Evolutionary conservation across 257 asterid species (phyloP), one percentile per base, ranked within the genome.

Genomic region (Fraxinus cuspidata): DNA sequence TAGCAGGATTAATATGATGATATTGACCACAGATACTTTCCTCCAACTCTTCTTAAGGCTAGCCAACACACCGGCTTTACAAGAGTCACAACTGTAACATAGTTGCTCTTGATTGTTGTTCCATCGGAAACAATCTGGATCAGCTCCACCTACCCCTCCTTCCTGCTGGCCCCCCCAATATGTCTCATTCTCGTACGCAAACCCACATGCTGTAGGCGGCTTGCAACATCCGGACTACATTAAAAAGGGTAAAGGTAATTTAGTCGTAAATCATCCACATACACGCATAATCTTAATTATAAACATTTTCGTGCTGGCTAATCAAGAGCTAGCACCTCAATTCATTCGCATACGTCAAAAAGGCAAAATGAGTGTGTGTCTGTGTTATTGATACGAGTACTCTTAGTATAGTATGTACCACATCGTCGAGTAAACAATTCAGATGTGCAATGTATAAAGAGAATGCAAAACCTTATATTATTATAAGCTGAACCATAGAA

Each of bases 181-280:
- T 1, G 97, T 92, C 85, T 91, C 97, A 72, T 92, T 94, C 27
- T 81, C 66, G 84, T 90, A 92, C 3, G 63, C 72, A 25, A 80
- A 90, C 7, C 92, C 97, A 73, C 99, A 94, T 7, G 86, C 87
- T 16, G 97, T 89, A 0, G 96, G 99, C 18, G 99, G 97, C 82
- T 94, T 94, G 91, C 99, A 94, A 51, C 99, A 94, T 78, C 99
- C 97, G 0, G 97, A 94, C 99, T 94, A 73, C 74, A 79, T 23
- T 31, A 23, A 77, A 44, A 67, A 47, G 38, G 66, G 32, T 11
- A 63, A 25, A 25, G 18, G 34, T 11, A 9, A 9, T 10, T 63
- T 25, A 25, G 31, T n/a, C 3, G 10, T 7, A 35, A 6, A 35
- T 40, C 15, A 40, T 40, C 47, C 47, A 40, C 47, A 40, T 40